These are phyloP conservation scores for Lactifluus volemus DNA, from an alignment of 768 basidiomycete genomes.

Conservation along the genomic window DNA sequence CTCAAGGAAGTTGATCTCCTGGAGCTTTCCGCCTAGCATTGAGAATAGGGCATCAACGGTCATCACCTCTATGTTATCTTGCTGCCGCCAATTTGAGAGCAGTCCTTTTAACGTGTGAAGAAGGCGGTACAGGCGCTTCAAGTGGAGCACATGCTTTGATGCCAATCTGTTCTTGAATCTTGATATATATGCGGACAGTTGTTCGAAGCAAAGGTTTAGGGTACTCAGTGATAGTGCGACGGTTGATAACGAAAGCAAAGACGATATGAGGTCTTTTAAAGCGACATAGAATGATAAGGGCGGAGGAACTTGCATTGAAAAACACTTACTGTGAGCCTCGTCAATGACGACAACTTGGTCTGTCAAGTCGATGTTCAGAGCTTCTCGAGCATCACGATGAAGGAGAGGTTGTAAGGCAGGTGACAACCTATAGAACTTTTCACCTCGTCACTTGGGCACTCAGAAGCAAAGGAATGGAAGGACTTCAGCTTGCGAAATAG, in stretches of 20 bases:
- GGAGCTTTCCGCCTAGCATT: constrained; percentile 55
- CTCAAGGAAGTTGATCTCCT: constrained; percentile 76
- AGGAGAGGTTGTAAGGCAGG: constrained; percentile 92
- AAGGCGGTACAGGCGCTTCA: constrained; percentile 70
- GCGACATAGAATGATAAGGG: not conserved
- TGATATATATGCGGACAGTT: constrained; percentile 68
- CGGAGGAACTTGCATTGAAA: not conserved
- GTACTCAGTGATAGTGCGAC: constrained; percentile 48
- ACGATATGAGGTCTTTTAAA: constrained; percentile 71
- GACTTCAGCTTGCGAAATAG: constrained; percentile 88
- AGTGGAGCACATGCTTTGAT: constrained; percentile 61
- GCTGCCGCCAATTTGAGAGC: constrained; percentile 44
- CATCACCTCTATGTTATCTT: constrained; percentile 48
- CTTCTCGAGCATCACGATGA: constrained; percentile 73
- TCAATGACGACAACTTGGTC: constrained; percentile 87
- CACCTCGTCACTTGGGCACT: not conserved
- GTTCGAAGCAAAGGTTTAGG: constrained; percentile 55
- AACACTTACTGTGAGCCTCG: constrained; percentile 84
- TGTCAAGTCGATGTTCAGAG: constrained; percentile 76
- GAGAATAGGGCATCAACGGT: constrained; percentile 57
- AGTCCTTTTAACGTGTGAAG: constrained; percentile 61
- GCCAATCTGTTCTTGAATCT: constrained; percentile 75
- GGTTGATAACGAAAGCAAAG: constrained; percentile 80
- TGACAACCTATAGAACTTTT: constrained; percentile 53
- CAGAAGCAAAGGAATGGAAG: not conserved